Conservation (phyloP, 768 basidiomycete species). For the Tylopilus intermedius region DNA sequence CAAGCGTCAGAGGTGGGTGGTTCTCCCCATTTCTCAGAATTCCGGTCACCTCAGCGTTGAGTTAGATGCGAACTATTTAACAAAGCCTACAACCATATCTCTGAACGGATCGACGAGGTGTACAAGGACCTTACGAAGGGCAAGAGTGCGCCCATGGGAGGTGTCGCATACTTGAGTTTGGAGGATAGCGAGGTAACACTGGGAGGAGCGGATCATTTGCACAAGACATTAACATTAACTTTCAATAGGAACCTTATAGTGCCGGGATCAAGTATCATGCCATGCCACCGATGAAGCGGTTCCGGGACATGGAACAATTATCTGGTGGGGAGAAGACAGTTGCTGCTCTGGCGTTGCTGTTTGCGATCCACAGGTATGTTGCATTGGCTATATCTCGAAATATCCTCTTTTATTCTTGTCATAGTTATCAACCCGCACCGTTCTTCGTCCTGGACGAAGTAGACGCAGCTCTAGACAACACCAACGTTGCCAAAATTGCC, state of each 20-base stretch:
- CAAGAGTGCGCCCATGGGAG: conserved; percentile 88
- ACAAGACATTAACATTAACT: background rate
- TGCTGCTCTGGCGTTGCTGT: conserved; percentile 91
- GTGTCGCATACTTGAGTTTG: conserved; percentile 91
- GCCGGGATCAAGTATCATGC: conserved; percentile 97
- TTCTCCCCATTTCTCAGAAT: background rate
- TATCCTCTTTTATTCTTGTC: background rate
- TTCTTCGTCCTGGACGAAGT: conserved; percentile 99
- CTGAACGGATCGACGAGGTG: conserved; percentile 88
- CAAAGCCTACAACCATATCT: conserved; percentile 93
- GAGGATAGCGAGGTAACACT: conserved; percentile 86
- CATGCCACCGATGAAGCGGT: conserved; percentile 99
- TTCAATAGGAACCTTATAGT: conserved; percentile 67
- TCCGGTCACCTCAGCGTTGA: background rate
- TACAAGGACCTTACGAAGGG: conserved; percentile 98
- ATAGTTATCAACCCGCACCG: conserved; percentile 90
- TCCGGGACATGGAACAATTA: conserved; percentile 98
- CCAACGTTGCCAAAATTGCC: conserved; percentile 95
- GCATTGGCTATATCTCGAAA: background rate
- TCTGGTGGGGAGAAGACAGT: conserved; percentile 99
- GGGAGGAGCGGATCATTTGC: conserved; percentile 11
- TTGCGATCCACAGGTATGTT: conserved; percentile 87
- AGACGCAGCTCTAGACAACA: conserved; percentile 95
- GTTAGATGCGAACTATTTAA: conserved; percentile 79
- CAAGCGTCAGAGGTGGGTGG: conserved; percentile 66